phyloP scores from a whole-genome alignment of 108 stramenopile genomes.

The Cyclotella distinguenda region DNA sequence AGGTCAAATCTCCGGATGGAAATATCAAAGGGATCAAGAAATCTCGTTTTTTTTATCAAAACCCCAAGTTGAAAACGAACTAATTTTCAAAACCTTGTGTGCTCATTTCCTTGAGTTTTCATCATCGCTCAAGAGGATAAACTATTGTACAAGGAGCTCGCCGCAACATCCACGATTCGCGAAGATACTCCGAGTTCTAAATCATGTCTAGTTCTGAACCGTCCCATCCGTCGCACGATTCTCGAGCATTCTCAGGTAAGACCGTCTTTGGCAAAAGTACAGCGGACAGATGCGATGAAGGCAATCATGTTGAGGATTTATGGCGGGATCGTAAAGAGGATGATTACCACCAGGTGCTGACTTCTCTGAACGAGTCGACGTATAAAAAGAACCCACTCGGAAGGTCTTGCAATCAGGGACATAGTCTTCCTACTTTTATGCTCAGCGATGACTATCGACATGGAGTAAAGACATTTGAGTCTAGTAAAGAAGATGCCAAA shows the following conservation, averaged over 20 bases:
- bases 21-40: too few relatives aligned
- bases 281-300: background rate
- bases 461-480: slow-evolving; percentile 43
- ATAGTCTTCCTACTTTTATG: slow-evolving; percentile 48
- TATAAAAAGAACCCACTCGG: slow-evolving; percentile 58
- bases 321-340: slow-evolving; percentile 13
- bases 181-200: background rate
- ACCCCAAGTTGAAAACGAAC: too few relatives aligned
- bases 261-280: slow-evolving; percentile 15
- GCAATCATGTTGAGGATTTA: slow-evolving; percentile 29
- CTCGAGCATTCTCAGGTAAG: background rate
- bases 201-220: too few relatives aligned
- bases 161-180: background rate
- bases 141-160: too few relatives aligned
- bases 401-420: slow-evolving; percentile 46
- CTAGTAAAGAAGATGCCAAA: slow-evolving; percentile 52
- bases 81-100: too few relatives aligned
- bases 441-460: slow-evolving; percentile 31
- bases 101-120: too few relatives aligned
- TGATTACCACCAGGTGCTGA: slow-evolving; percentile 17
- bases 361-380: slow-evolving; percentile 10
- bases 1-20: too few relatives aligned
- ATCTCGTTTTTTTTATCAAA: too few relatives aligned
- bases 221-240: background rate
- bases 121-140: too few relatives aligned